Base-by-base conservation (phyloP, 495 filamentous ascomycete species). In the Delitschia confertaspora region DNA sequence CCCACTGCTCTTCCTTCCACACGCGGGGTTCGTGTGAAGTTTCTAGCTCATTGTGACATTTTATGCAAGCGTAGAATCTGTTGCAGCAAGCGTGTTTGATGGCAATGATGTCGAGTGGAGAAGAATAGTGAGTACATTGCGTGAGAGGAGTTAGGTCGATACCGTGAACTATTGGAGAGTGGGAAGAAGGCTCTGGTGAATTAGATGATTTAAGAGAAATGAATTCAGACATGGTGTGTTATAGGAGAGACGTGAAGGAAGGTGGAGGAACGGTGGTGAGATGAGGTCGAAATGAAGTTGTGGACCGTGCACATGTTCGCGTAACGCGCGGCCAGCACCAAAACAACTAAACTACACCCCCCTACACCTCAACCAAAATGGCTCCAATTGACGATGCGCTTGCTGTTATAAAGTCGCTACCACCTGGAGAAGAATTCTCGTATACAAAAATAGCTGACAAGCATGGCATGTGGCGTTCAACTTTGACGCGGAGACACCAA, bases 101-200 rank as follows among this genome's bases (percentile, higher is more conserved):
- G 32, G 53, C 53, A 39, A 56, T 51, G 34, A 56, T 47, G 43
- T 56, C 53, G 21, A 51, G 53, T 1, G 53, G 26, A 3, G 47
- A 39, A 22, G 24, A 19, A 20, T 35, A 56, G 38, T 56, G 53
- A 22, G 21, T 8, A 24, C 53, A 56, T 39, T 56, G 53, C 1
- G 53, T 56, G 18, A 25, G 18, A 6, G 53, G 43, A 2, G 47
- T 39, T 8, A 56, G 3, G 29, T 37, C 33, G 24, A 43, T 6
- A 25, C 53, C 53, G 22, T 51, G 38, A 24, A 56, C 27, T 7
- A 25, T 37, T 10, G 24, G 38, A 11, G 25, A n/a, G 38, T 14
- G 7, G 32, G 32, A 17, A 14, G 32, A 7, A 13, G 26, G 26
- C n/a, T n/a, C n/a, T n/a, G n/a, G n/a, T n/a, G n/a, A n/a, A n/a